phyloP scores from a whole-genome alignment of 306 rosid genomes.

The Medicago arabica region DNA sequence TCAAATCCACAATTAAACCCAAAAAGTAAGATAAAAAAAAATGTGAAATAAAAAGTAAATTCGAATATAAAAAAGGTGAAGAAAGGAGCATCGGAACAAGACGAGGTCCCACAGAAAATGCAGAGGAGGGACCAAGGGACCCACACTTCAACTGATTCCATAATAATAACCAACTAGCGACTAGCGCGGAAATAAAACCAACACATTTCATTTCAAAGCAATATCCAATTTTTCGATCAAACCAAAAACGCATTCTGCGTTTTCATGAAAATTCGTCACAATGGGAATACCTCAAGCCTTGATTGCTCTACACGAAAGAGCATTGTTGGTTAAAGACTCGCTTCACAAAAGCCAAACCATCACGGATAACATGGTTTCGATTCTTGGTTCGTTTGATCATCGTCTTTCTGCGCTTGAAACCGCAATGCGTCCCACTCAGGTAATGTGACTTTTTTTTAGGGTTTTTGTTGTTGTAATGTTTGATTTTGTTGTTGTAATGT shows the following conservation, averaged over 20 bases:
- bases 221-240: slow-evolving; percentile 13
- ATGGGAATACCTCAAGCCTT: slow-evolving; percentile 71
- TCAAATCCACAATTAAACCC: too few relatives aligned
- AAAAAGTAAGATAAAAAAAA: too few relatives aligned
- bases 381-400: slow-evolving; percentile 93
- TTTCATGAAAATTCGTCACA: slow-evolving; percentile 29
- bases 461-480: slow-evolving; percentile 25
- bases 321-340: slow-evolving; percentile 67
- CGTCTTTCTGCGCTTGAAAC: slow-evolving; percentile 96
- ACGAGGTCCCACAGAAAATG: slow-evolving; percentile 38
- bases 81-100: slow-evolving; percentile 37
- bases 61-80: background rate
- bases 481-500: background rate
- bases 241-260: background rate
- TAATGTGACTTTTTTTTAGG: slow-evolving; percentile 23
- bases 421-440: slow-evolving; percentile 99
- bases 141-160: slow-evolving; percentile 37
- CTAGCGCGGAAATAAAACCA: slow-evolving; percentile 34
- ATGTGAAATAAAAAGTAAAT: too few relatives aligned
- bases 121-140: slow-evolving; percentile 26
- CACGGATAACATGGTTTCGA: slow-evolving; percentile 83
- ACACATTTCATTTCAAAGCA: slow-evolving; percentile 12
- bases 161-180: slow-evolving; percentile 39
- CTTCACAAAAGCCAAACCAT: slow-evolving; percentile 78
- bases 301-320: slow-evolving; percentile 68